phyloP scores from a whole-genome alignment of 2,329 filamentous ascomycete species.

The Cytospora mali region DNA sequence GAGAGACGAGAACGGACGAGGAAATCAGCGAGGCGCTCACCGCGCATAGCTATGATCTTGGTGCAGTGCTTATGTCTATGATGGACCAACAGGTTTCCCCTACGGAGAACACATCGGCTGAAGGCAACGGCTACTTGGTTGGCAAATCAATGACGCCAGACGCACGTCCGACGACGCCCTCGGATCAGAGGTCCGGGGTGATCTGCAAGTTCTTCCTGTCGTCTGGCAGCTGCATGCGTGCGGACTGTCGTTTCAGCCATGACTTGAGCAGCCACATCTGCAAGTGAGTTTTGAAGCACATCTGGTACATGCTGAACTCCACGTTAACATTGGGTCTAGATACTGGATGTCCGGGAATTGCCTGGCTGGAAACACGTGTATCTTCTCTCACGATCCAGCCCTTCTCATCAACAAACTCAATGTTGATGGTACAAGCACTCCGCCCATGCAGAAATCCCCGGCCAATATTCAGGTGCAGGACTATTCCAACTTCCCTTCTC shows the following conservation, averaged over 20 bases:
- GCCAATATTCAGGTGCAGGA: constrained; percentile 80
- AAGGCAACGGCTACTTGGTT: constrained; percentile 66
- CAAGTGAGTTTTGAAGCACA: constrained; percentile 70
- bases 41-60: constrained; percentile 88
- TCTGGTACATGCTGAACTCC: constrained; percentile 22
- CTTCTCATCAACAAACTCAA: constrained; percentile 80
- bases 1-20: constrained; percentile 85
- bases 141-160: constrained; percentile 87
- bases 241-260: constrained; percentile 96
- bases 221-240: constrained; percentile 90
- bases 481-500: constrained; percentile 79
- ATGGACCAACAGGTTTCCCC: constrained; percentile 67
- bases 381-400: constrained; percentile 95
- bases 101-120: constrained; percentile 39
- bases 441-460: constrained; percentile 63
- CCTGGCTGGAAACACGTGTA: constrained; percentile 88
- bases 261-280: constrained; percentile 94
- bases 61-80: constrained; percentile 84
- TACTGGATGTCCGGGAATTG: constrained; percentile 98
- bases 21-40: constrained; percentile 93
- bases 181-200: constrained; percentile 77
- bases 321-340: constrained; percentile 46
- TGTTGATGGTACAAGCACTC: constrained; percentile 68
- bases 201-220: constrained; percentile 98
- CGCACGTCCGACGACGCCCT: constrained; percentile 75